These are phyloP conservation scores for Cladosporium sp. DNA, from an alignment of 2,329 filamentous ascomycete species.

Conservation along the genomic window DNA sequence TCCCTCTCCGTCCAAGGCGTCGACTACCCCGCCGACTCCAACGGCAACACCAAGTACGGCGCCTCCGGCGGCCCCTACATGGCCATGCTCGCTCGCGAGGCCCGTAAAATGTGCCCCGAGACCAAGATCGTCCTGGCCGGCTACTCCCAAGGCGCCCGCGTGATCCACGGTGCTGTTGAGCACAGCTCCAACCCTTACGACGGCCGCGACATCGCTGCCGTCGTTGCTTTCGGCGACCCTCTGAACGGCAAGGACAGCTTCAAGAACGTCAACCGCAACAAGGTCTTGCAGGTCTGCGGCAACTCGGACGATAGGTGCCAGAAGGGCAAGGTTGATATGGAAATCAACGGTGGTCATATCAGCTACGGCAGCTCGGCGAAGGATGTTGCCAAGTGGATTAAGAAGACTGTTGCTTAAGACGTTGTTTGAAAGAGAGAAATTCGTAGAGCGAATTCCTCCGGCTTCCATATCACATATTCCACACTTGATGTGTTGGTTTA, in stretches of 20 bases:
- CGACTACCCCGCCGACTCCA: slow-evolving; percentile 24
- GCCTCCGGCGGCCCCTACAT: slow-evolving; percentile 19
- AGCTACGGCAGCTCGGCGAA: slow-evolving; percentile 21
- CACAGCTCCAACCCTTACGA: slow-evolving; percentile 13
- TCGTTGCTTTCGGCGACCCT: slow-evolving; percentile 27
- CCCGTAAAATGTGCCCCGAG: slow-evolving; percentile 17
- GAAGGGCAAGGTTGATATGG: slow-evolving; percentile 15
- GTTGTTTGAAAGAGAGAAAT: not conserved
- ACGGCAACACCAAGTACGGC: slow-evolving; percentile 21
- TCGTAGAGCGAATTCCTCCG: too few species aligned
- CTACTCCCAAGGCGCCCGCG: slow-evolving; percentile 18
- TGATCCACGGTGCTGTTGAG: slow-evolving; percentile 11
- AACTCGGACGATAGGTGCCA: slow-evolving; percentile 20
- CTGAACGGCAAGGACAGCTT: slow-evolving; percentile 22
- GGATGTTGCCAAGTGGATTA: slow-evolving; percentile 23
- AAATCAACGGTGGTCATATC: slow-evolving; percentile 21
- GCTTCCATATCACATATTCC: too few species aligned
- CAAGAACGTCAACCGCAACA: slow-evolving; percentile 20
- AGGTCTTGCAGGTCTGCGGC: slow-evolving; percentile 23
- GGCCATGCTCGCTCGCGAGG: slow-evolving; percentile 17
- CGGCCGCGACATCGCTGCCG: slow-evolving; percentile 23
- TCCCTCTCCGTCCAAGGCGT: slow-evolving; percentile 20
- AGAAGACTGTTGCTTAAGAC: slow-evolving; percentile 8
- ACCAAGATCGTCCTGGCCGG: slow-evolving; percentile 19
- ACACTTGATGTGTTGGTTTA: too few species aligned